Percentiles rank a stretch among this genome's conserved stretches.
phyloP scores from a whole-genome alignment of 2,329 filamentous ascomycete species.

The Aspergillus sp. region DNA sequence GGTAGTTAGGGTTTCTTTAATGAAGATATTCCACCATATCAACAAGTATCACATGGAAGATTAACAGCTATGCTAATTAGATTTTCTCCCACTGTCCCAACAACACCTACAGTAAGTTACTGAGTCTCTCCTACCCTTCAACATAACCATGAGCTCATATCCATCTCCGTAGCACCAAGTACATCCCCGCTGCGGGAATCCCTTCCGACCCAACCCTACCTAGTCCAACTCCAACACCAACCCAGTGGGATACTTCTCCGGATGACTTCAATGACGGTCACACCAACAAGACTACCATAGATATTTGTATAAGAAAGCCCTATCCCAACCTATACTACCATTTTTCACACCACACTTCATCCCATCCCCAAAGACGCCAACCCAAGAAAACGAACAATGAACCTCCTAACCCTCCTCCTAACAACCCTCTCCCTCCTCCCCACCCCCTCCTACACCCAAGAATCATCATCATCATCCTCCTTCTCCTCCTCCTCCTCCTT shows the following conservation, averaged over 20 bases:
- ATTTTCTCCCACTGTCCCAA: neutral
- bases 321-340: no score
- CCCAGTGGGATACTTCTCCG: neutral
- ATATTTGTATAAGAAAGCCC: no score
- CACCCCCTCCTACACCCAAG: neutral
- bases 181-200: neutral
- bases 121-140: no score
- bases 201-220: neutral
- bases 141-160: neutral
- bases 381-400: neutral
- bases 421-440: neutral
- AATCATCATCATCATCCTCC: neutral
- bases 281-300: no score
- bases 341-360: neutral
- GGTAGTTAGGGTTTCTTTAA: no score
- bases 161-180: neutral
- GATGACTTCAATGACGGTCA: neutral
- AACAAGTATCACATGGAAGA: no score
- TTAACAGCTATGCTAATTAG: no score
- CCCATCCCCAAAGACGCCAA: neutral
- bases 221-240: neutral
- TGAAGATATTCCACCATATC: no score
- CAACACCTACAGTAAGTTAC: neutral
- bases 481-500: conserved; percentile 34
- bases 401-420: neutral